Evolutionary conservation across 805 yeast genomes (phyloP).

Genomic region (Schizosaccharomyces japonicus): DNA sequence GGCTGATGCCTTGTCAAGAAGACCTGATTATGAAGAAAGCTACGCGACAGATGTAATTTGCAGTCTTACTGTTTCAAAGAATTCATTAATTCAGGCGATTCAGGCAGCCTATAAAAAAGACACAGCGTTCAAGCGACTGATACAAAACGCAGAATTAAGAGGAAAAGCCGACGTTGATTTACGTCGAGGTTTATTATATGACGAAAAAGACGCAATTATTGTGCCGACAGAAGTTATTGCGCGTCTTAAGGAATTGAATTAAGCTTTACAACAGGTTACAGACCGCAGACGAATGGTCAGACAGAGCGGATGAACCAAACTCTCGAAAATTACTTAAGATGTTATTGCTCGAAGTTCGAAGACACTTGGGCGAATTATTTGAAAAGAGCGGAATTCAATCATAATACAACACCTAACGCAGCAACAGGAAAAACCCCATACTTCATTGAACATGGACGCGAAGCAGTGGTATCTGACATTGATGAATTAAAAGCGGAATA

Average conservation of each 20-base stretch:
- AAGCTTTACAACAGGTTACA: neutral
- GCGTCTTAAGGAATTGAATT: neutral
- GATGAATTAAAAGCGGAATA: neutral
- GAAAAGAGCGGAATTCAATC: neutral
- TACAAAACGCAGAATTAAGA: too few species aligned
- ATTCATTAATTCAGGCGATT: neutral
- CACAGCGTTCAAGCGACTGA: too few species aligned
- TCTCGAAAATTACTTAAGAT: neutral
- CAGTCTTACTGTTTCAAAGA: too few species aligned
- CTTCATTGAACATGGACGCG: neutral
- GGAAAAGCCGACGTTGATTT: too few species aligned
- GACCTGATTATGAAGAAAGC: too few species aligned
- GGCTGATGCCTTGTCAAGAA: neutral
- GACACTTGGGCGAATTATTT: neutral
- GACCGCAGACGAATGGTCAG: neutral
- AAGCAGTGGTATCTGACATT: neutral
- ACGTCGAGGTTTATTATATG: neutral
- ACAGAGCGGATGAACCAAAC: neutral
- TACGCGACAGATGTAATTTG: too few species aligned
- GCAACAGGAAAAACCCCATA: neutral
- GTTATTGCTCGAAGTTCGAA: neutral
- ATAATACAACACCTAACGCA: neutral
- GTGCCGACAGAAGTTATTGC: neutral
- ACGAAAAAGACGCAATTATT: neutral
- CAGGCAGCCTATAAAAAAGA: neutral